A percentile compares a stretch with the other conserved stretches of the same genome.
Conservation (phyloP, 306 rosid genomes). For the Vachellia collinsii region DNA sequence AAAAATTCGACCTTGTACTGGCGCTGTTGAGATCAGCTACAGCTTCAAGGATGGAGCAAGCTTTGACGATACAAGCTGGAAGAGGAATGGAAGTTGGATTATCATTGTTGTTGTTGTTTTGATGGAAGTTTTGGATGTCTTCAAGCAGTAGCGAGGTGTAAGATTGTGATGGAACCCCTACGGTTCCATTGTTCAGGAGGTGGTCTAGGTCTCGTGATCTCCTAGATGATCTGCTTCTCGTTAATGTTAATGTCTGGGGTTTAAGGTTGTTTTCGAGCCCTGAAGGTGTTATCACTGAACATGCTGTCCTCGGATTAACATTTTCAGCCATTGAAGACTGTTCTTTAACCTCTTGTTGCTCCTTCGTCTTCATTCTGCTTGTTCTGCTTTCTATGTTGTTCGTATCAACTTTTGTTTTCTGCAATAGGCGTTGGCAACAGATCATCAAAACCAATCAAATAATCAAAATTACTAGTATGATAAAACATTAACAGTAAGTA, state of each 20-base stretch:
- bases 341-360: conserved; percentile 41
- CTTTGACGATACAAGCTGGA: conserved; percentile 86
- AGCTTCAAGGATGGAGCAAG: conserved; percentile 91
- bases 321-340: conserved; percentile 37
- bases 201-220: conserved; percentile 74
- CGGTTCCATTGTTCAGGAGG: conserved; percentile 54
- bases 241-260: conserved; percentile 47
- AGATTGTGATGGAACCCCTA: conserved; percentile 55
- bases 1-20: conserved; percentile 51
- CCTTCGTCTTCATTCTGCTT: conserved; percentile 36
- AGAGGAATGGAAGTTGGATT: conserved; percentile 58
- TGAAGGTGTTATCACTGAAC: conserved; percentile 35
- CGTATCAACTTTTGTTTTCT: conserved; percentile 60
- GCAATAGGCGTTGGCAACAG: conserved; percentile 30
- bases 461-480: neutral
- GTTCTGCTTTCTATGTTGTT: conserved; percentile 36
- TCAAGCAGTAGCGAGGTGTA: conserved; percentile 77
- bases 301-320: conserved; percentile 38
- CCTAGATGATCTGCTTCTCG: conserved; percentile 83
- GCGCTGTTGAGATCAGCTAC: conserved; percentile 85
- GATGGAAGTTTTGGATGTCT: conserved; percentile 95
- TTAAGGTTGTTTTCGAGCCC: conserved; percentile 48
- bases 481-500: neutral
- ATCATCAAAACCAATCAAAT: conserved; percentile 31
- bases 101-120: conserved; percentile 50